phyloP scores from a whole-genome alignment of 163 green algal genomes.

The Prototheca stagnorum region DNA sequence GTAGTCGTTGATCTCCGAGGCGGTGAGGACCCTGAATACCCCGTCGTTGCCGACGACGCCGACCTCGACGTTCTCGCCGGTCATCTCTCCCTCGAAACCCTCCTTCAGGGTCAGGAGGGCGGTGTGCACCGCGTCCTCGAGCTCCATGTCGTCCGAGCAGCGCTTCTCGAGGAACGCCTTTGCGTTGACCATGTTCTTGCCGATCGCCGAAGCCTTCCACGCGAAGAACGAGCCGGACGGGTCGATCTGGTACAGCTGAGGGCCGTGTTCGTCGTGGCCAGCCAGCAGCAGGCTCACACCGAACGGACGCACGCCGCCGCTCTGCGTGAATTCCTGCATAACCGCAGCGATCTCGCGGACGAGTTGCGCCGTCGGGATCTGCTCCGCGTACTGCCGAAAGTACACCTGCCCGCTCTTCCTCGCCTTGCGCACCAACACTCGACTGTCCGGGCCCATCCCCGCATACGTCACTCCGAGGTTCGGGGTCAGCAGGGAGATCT shows the following conservation, averaged over 20 bases:
- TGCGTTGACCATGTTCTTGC: constrained; percentile 87
- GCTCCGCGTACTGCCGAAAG: constrained; percentile 84
- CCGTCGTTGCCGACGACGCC: constrained; percentile 75
- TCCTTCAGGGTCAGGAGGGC: constrained; percentile 97
- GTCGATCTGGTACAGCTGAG: constrained; percentile 97
- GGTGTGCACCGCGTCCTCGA: constrained; percentile 96
- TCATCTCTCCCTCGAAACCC: constrained; percentile 83
- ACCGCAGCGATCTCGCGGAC: constrained; percentile 89
- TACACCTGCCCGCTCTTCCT: constrained; percentile 78
- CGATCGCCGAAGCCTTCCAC: constrained; percentile 83
- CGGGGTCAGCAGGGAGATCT: constrained; percentile 76
- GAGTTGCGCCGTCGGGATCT: constrained; percentile 93
- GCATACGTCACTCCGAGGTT: constrained; percentile 91
- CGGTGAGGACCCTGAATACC: constrained; percentile 78
- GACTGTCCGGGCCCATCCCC: constrained; percentile 94
- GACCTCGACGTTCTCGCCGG: constrained; percentile 58
- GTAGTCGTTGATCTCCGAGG: constrained; percentile 87
- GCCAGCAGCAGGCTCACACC: constrained; percentile 93
- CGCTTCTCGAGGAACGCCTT: constrained; percentile 98
- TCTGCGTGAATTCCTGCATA: constrained; percentile 99
- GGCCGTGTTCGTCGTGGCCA: constrained; percentile 84
- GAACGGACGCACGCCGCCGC: constrained; percentile 90
- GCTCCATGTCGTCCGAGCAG: constrained; percentile 69
- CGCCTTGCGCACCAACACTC: constrained; percentile 87
- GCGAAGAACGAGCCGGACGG: constrained; percentile 97